A percentile compares a stretch with the other conserved stretches of the same genome.
These are phyloP conservation scores for Irpex sp. DNA, from an alignment of 1,284 basidiomycete genomes.

Conservation along the genomic window DNA sequence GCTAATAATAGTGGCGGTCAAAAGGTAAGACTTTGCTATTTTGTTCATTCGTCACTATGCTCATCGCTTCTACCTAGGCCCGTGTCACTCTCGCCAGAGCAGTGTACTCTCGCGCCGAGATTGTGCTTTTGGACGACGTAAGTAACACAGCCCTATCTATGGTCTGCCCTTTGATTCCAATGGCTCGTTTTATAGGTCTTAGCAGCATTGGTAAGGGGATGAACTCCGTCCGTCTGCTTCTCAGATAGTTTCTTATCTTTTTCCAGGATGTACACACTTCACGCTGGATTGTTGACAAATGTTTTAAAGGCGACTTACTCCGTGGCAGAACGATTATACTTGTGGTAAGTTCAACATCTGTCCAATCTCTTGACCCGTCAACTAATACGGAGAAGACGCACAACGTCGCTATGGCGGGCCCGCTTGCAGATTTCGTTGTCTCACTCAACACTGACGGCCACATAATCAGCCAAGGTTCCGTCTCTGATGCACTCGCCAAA, in stretches of 20 bases:
- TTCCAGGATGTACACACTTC: constrained; percentile 59
- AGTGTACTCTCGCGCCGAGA: constrained; percentile 53
- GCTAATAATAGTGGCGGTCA: constrained; percentile 58
- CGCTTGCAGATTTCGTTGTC: constrained; percentile 61
- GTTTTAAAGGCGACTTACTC: constrained; percentile 67
- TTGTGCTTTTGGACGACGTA: constrained; percentile 61
- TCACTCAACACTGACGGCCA: constrained; percentile 50
- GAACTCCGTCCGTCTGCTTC: neutral
- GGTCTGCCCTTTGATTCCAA: neutral
- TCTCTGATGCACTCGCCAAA: constrained; percentile 39
- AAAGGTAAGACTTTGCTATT: constrained; percentile 33
- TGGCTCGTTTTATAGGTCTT: constrained; percentile 28
- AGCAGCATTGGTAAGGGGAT: constrained; percentile 36
- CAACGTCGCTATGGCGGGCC: constrained; percentile 53
- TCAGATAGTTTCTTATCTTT: neutral
- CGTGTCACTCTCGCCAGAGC: constrained; percentile 68
- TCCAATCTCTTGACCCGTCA: too few species aligned
- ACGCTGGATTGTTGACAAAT: constrained; percentile 74
- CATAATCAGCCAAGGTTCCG: constrained; percentile 41
- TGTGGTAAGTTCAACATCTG: constrained; percentile 44
- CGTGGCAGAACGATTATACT: constrained; percentile 67
- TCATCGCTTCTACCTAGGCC: constrained; percentile 55
- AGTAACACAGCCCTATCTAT: neutral
- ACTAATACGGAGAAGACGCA: constrained; percentile 17
- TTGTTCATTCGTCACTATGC: constrained; percentile 22